Conservation (phyloP, 805 yeast species). For the Candida loeiensis region DNA sequence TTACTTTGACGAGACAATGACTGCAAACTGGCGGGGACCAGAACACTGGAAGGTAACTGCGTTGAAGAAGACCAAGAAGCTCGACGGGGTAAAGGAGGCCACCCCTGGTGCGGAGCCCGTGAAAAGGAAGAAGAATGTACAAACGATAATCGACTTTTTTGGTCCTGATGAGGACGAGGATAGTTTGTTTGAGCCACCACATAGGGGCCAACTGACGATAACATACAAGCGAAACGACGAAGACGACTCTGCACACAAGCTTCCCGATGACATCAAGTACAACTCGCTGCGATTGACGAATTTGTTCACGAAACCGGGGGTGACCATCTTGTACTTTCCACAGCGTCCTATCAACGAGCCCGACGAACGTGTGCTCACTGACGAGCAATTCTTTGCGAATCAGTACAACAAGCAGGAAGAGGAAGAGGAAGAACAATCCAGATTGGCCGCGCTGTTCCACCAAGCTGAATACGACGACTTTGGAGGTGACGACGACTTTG, state of each 20-base stretch:
- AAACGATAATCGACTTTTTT: constrained; percentile 29
- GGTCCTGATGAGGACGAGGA: constrained; percentile 33
- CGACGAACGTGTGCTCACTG: constrained; percentile 40
- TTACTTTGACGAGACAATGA: constrained; percentile 72
- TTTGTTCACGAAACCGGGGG: constrained; percentile 65
- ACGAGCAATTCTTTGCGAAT: constrained; percentile 71
- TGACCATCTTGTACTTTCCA: constrained; percentile 28
- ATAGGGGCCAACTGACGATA: constrained; percentile 19
- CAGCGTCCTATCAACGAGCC: constrained; percentile 11
- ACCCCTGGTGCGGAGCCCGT: constrained; percentile 7
- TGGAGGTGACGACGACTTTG: constrained; percentile 34
- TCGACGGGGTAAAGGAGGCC: constrained; percentile 11
- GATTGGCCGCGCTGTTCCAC: constrained; percentile 35
- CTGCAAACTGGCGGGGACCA: constrained; percentile 81
- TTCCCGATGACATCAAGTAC: constrained; percentile 75
- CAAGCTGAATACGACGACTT: constrained; percentile 40
- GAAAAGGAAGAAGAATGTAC: constrained; percentile 22
- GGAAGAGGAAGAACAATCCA: constrained; percentile 26
- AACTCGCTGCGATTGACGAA: constrained; percentile 64
- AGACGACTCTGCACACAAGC: constrained; percentile 36
- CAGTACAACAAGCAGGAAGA: constrained; percentile 48
- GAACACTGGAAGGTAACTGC: constrained; percentile 86
- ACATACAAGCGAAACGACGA: constrained; percentile 31
- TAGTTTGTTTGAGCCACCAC: constrained; percentile 28
- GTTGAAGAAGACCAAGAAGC: constrained; percentile 43